Base-by-base conservation (phyloP, 2,329 filamentous ascomycete species). In the Cryphonectria carpinicola region DNA sequence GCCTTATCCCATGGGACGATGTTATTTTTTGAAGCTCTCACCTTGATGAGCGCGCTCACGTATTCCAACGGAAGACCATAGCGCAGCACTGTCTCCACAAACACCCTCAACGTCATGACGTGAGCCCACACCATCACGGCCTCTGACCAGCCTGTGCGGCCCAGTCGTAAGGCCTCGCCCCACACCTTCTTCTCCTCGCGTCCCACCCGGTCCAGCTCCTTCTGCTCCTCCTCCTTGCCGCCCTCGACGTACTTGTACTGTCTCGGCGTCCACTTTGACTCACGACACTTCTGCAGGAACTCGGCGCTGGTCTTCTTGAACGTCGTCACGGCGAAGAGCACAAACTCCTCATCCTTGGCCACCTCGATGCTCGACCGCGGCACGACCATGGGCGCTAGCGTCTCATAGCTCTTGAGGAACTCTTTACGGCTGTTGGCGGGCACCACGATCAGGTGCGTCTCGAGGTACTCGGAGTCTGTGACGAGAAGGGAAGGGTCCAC, bases 111-210 rank as follows among this genome's bases (percentile, higher is more conserved):
- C 8, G 95, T 93, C 77, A 98, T 85, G 39, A 97, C 92, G 79
- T 99, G 96, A 65, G 97, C 88, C 94, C 95, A 97, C 68, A 95
- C 92, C 93, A 97, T 97, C 74, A 97, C 94, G 73, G 92, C 92
- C 83, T 99, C 96, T 78, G 94, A 95, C 89, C 96, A 99, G 22
- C 94, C 94, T n/a, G 94, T 97, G 73, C 95, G 87, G 19, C 92
- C 93, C 76, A 98, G 86, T 74, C 94, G 88, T 78, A 99, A 81
- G 3, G 95, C 94, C 83, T 99, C 95, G 14, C 94, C 94, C 90
- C 94, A 97, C 2, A 97, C 87, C 83, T 96, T 97, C 81, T 92
- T 89, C 84, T 97, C 95, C 79, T 98, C 94, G 75, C 90, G 91
- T 70, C 89, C 88, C 65, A 97, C 89, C 71, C 91, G 90, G 76